Evolutionary conservation across 148 eudicot species (phyloP).

Genomic region (Dysphania ambrosioides): DNA sequence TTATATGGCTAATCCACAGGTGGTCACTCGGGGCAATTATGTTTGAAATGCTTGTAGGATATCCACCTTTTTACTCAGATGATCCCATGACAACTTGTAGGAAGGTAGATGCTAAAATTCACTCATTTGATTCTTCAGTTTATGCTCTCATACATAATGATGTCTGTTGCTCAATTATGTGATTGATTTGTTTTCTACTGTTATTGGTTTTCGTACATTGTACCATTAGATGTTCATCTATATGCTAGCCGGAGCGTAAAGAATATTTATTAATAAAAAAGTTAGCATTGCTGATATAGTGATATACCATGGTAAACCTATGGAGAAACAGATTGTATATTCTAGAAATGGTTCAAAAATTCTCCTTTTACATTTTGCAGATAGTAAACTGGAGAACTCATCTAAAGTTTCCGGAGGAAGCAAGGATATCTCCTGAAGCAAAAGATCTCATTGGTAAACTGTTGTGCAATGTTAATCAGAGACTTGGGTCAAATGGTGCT

Average conservation of each 20-base stretch:
- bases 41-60: conserved; percentile 96
- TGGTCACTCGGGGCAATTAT: conserved; percentile 98
- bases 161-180: conserved; percentile 1
- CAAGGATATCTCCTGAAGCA: conserved; percentile 70
- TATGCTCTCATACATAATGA: conserved; percentile 5
- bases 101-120: conserved; percentile 53
- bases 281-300: neutral
- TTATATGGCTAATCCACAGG: conserved; percentile 43
- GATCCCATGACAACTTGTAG: conserved; percentile 97
- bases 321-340: neutral
- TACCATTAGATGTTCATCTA: neutral
- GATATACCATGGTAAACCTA: no score
- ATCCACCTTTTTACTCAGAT: conserved; percentile 97
- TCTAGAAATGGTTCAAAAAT: conserved; percentile 7
- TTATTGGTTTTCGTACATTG: neutral
- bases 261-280: no score
- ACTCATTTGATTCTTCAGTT: conserved; percentile 3
- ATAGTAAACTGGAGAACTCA: conserved; percentile 95
- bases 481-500: conserved; percentile 87
- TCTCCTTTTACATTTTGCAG: conserved; percentile 35
- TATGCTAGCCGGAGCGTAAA: conserved; percentile 2
- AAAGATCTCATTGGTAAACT: conserved; percentile 84
- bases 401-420: conserved; percentile 92
- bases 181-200: conserved; percentile 3
- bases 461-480: conserved; percentile 80